These are phyloP conservation scores for Collybia sp. DNA, from an alignment of 768 basidiomycete species.

Conservation along the genomic window DNA sequence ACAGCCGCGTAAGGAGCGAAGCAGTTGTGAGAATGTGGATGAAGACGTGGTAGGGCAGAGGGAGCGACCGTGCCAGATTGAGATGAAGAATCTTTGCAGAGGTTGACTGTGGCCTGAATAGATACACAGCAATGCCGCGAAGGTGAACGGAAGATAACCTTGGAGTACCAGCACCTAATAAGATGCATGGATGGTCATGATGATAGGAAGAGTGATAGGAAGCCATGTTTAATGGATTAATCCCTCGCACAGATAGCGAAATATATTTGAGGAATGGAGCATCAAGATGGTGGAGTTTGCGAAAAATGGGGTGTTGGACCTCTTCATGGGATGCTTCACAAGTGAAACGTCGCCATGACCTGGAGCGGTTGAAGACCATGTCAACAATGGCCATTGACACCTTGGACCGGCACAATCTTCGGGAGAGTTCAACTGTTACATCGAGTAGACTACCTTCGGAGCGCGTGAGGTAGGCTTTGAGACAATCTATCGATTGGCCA, in stretches of 20 bases:
- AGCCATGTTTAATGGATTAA: neutral
- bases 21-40: conserved; percentile 25
- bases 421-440: conserved; percentile 22
- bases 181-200: conserved; percentile 8
- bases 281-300: conserved; percentile 15
- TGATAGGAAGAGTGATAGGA: conserved; percentile 4
- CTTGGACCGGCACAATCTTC: conserved; percentile 1
- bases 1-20: conserved; percentile 31
- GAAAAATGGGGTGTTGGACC: conserved; percentile 18
- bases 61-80: conserved; percentile 31
- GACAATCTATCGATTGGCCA: conserved; percentile 10
- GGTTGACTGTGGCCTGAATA: conserved; percentile 30
- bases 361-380: conserved; percentile 23
- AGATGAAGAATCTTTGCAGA: conserved; percentile 37
- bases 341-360: conserved; percentile 31
- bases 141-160: conserved; percentile 35
- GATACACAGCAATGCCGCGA: conserved; percentile 36
- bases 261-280: conserved; percentile 32
- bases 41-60: conserved; percentile 31
- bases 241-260: conserved; percentile 29
- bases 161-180: conserved; percentile 20
- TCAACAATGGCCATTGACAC: conserved; percentile 18
- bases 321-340: conserved; percentile 22
- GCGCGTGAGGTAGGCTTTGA: conserved; percentile 26
- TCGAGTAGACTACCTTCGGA: conserved; percentile 26